Conservation (phyloP, 2,329 filamentous ascomycete genomes). For the Elsinoe batatas region DNA sequence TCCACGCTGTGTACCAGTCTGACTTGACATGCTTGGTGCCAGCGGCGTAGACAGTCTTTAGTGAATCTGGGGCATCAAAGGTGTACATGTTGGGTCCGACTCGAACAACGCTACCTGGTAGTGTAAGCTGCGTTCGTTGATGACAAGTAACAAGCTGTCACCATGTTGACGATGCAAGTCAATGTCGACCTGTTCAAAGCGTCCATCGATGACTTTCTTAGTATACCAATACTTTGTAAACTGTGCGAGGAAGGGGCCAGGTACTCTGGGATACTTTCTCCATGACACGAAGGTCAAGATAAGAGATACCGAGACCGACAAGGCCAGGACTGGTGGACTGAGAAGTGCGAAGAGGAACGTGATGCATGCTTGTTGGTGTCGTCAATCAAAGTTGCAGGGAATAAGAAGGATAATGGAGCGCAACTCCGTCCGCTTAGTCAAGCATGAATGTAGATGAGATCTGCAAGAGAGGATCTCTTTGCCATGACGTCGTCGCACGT, state of each 20-base stretch:
- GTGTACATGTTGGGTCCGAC: slow-evolving; percentile 33
- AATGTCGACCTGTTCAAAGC: slow-evolving; percentile 25
- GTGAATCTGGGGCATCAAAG: background rate
- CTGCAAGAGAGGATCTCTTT: too few relatives aligned
- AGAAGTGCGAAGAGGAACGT: background rate
- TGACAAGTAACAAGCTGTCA: slow-evolving; percentile 21
- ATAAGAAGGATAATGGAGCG: too few relatives aligned
- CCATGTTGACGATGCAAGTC: slow-evolving; percentile 42
- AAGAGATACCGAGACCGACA: background rate
- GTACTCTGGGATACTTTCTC: background rate
- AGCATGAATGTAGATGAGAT: too few relatives aligned
- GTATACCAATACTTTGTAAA: background rate
- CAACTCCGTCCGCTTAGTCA: too few relatives aligned
- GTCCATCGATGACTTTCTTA: background rate
- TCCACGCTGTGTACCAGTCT: background rate
- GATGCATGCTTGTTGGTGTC: too few relatives aligned
- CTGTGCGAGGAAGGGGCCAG: background rate
- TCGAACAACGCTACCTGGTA: slow-evolving; percentile 42
- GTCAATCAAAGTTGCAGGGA: too few relatives aligned
- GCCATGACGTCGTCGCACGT: background rate
- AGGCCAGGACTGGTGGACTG: background rate
- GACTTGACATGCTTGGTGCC: background rate
- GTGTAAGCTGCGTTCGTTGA: background rate
- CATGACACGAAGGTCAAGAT: background rate
- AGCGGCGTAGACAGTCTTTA: background rate